Evolutionary conservation across 192 early-diverging fungal genomes (phyloP), one percentile per base, ranked within the genome.

Genomic region (Chytriomyces sp.): DNA sequence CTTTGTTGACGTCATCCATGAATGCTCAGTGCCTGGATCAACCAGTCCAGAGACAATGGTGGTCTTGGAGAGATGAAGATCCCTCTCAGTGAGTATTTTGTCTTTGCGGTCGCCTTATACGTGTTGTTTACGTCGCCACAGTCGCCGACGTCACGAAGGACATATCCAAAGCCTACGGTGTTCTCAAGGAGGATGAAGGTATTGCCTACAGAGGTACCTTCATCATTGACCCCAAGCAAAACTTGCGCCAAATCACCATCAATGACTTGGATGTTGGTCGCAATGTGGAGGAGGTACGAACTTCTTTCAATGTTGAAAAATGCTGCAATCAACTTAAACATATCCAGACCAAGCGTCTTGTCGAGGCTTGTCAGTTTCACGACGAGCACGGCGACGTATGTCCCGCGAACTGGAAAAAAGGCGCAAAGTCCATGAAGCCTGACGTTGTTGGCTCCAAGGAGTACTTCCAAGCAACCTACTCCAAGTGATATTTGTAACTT

Each of bases 61-160:
- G 95, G 96, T 78, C 84, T 98, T 28, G 96, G 96, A 68, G 84
- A 89, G 64, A 83, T 98, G 89, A 88, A 93, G 73, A 93, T 96
- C 85, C 96, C 96, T 58, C 83, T 98, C 75, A 34, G 78, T 79
- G 68, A 79, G 78, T 53, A 31, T 55, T 52, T 19, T 52, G 7
- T 33, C 19, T 8, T 32, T 22, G 58, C 0, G n/a, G 22, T 59
- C 53, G 54, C 7, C 28, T 26, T 28, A 14, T 14, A 68, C n/a
- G 36, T 2, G 33, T 39, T 28, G 1, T 19, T 31, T 22, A 65
- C 1, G 52, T 41, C 33, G 14, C 17, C 14, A 30, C 64, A 82
- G 59, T 95, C 28, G 86, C 92, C 59, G 94, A 95, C 70, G 83
- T 90, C 78, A 98, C 88, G 84, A 94, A 95, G 87, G 81, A 90